Evolutionary conservation across 1,139 yeast genomes (phyloP), one percentile per base, ranked within the genome.

Genomic region (Scheffersomyces cryptocercus): DNA sequence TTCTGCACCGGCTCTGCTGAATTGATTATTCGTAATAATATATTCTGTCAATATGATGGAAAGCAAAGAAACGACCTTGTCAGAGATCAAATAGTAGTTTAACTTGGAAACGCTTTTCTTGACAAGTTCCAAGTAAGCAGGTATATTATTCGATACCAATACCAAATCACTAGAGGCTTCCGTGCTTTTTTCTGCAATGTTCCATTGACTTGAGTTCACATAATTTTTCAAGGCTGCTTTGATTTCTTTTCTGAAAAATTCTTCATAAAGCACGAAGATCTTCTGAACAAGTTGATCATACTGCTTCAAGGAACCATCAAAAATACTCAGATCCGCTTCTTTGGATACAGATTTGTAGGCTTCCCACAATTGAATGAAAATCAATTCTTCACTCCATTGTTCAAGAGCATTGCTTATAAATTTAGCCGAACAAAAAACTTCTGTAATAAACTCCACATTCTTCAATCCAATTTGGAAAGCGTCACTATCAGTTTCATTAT

Each of bases 331-430:
- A 33, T 57, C 62, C 5, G 45, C 50, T 2, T 59, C 46, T 26
- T 47, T 45, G 24, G 64, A 49, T 3, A 62, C 52, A 9, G 54
- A 63, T 37, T 71, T 71, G 67, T 66, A 76, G 3, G 70, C 63
- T 31, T 67, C 61, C 79, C 87, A 84, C 35, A 87, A 65, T 54
- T 84, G 87, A 13, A 85, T 67, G 56, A 84, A 87, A 9, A 83
- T 72, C 37, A 83, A 62, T 38, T 83, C 84, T 42, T 82, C 80
- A 33, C 84, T 79, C 91, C 93, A 85, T 40, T 68, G 68, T 33
- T 74, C 77, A 61, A 88, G 66, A 9, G 77, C 67, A 33, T 75
- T 75, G 12, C 72, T 67, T 4, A 82, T 70, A 48, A 70, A 84
- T 45, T 74, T 73, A 6, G 80, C 66, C 50, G 88, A 84, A 45